A percentile compares a stretch with the other conserved stretches of the same genome.
Evolutionary conservation across 345 rosid species (phyloP).

Genomic region (Limnanthes douglasii): DNA sequence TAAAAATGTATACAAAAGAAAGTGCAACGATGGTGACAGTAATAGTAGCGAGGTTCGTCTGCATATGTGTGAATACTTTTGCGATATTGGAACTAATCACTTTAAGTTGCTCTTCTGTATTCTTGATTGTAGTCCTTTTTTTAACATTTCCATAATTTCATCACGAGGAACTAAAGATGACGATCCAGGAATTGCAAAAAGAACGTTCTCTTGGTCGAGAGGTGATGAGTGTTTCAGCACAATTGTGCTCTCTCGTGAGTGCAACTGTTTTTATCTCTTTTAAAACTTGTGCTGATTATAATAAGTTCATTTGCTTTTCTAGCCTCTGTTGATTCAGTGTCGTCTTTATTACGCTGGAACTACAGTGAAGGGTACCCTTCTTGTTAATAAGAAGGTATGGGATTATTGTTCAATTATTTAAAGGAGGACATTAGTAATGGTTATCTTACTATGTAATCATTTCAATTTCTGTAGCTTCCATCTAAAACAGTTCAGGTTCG

Average conservation of each 20-base stretch:
- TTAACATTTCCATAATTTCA: slow-evolving; percentile 1
- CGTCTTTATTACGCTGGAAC: slow-evolving; percentile 55
- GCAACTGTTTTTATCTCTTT: too few relatives aligned
- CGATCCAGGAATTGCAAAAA: too few relatives aligned
- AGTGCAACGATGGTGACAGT: background rate
- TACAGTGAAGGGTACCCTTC: slow-evolving; percentile 72
- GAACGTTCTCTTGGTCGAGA: too few relatives aligned
- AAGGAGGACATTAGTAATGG: background rate
- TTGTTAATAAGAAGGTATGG: slow-evolving; percentile 53
- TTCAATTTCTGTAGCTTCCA: slow-evolving; percentile 23
- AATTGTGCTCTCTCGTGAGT: too few relatives aligned
- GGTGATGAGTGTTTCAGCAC: too few relatives aligned
- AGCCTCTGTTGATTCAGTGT: slow-evolving; percentile 78
- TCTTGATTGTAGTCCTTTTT: background rate
- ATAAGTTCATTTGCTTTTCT: slow-evolving; percentile 5
- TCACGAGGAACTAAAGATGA: too few relatives aligned
- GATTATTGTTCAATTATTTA: background rate
- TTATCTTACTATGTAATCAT: slow-evolving; percentile 1
- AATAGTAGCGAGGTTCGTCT: slow-evolving; percentile 34
- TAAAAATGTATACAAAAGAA: slow-evolving; percentile 19
- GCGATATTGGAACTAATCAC: too few relatives aligned
- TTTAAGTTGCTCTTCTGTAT: slow-evolving; percentile 3
- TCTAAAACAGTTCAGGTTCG: slow-evolving; percentile 34
- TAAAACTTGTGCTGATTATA: too few relatives aligned
- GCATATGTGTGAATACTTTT: background rate